phyloP scores from a whole-genome alignment of 495 filamentous ascomycete genomes.

The Daldinia loculata region DNA sequence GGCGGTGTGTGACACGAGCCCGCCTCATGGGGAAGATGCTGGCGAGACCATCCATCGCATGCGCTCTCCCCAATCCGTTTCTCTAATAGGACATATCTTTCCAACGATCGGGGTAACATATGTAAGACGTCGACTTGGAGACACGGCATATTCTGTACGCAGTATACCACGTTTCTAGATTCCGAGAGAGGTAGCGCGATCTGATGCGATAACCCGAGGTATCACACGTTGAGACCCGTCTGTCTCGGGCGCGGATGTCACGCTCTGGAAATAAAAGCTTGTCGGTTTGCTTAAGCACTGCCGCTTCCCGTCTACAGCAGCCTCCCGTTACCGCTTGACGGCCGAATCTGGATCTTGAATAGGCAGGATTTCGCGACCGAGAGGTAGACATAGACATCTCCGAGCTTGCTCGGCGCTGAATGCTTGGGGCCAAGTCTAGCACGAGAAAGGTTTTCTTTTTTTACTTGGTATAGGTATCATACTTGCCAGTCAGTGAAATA shows the following conservation, averaged over 20 bases:
- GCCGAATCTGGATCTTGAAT: slow-evolving; percentile 44
- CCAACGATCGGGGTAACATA: slow-evolving; percentile 18
- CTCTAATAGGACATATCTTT: slow-evolving; percentile 8
- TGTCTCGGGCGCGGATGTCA: slow-evolving; percentile 40
- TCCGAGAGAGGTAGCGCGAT: slow-evolving; percentile 40
- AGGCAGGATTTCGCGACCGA: slow-evolving; percentile 44
- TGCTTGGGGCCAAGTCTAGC: slow-evolving; percentile 8
- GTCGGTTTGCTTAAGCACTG: slow-evolving; percentile 38
- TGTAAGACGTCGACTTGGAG: slow-evolving; percentile 24
- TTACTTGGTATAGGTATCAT: not conserved
- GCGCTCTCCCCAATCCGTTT: slow-evolving; percentile 7
- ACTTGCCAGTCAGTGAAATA: slow-evolving; percentile 1
- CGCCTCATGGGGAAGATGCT: slow-evolving; percentile 32
- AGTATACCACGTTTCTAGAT: slow-evolving; percentile 39
- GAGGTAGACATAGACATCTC: not conserved
- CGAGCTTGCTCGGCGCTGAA: slow-evolving; percentile 10
- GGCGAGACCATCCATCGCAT: slow-evolving; percentile 15
- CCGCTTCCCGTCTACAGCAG: slow-evolving; percentile 35
- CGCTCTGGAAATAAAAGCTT: slow-evolving; percentile 16
- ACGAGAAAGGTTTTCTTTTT: not conserved
- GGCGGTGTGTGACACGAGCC: not conserved
- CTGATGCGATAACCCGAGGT: slow-evolving; percentile 34
- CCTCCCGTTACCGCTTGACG: slow-evolving; percentile 39
- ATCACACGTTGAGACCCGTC: slow-evolving; percentile 33
- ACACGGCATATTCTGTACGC: slow-evolving; percentile 30